Evolutionary conservation across 768 basidiomycete species (phyloP).

Genomic region (Phaeotremella skinneri): DNA sequence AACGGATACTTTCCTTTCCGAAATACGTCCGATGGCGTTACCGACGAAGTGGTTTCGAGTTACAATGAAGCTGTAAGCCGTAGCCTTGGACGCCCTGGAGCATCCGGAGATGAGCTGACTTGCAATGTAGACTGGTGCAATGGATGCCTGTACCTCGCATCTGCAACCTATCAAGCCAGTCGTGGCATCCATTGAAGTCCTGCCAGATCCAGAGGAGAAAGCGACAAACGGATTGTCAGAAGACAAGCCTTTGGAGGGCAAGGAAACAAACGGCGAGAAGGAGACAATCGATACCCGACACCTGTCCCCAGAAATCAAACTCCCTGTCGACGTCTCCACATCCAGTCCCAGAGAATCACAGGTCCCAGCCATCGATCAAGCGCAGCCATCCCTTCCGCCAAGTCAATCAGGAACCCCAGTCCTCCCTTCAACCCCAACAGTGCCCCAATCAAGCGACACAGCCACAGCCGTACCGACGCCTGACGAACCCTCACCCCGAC

Average conservation of each 20-base stretch:
- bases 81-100: background rate
- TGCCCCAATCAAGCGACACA: too few relatives aligned
- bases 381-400: too few relatives aligned
- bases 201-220: background rate
- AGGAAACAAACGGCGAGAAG: too few relatives aligned
- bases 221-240: background rate
- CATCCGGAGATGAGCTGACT: background rate
- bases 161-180: conserved; percentile 11
- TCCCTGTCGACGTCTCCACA: too few relatives aligned
- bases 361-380: too few relatives aligned
- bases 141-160: conserved; percentile 29
- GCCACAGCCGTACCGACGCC: too few relatives aligned
- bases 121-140: conserved; percentile 31
- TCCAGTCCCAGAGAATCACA: too few relatives aligned
- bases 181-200: background rate
- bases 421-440: conserved; percentile 1
- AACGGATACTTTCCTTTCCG: conserved; percentile 20
- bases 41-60: conserved; percentile 51
- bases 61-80: conserved; percentile 55
- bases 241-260: background rate
- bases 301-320: too few relatives aligned
- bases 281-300: too few relatives aligned
- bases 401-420: too few relatives aligned
- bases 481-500: background rate
- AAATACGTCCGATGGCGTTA: conserved; percentile 21